Conservation (phyloP, 805 yeast species). For the Candida taoyuanica region DNA sequence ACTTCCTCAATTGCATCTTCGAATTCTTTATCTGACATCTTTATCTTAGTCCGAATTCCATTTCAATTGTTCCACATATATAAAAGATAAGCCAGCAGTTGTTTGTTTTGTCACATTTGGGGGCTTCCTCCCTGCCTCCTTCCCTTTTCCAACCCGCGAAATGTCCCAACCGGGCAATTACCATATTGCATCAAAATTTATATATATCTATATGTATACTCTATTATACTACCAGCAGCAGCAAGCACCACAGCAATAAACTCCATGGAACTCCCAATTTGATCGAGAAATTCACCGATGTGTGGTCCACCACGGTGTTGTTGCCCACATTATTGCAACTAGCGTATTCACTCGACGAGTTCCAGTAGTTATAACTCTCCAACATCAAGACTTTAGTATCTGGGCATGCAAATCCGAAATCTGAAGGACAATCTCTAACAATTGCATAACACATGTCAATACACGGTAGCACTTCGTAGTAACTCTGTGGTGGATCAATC, state of each 20-base stretch:
- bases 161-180: too few relatives aligned
- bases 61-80: background rate
- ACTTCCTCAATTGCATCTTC: constrained; percentile 15
- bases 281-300: too few relatives aligned
- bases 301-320: background rate
- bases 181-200: too few relatives aligned
- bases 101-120: too few relatives aligned
- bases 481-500: constrained; percentile 49
- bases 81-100: too few relatives aligned
- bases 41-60: too few relatives aligned
- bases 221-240: too few relatives aligned
- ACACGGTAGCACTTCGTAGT: constrained; percentile 86
- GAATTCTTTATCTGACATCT: constrained; percentile 13
- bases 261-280: too few relatives aligned
- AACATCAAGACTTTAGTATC: constrained; percentile 17
- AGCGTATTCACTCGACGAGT: constrained; percentile 19
- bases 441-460: constrained; percentile 72
- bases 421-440: constrained; percentile 79
- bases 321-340: constrained; percentile 42
- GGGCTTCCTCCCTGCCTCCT: too few relatives aligned
- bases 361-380: constrained; percentile 29
- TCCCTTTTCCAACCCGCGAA: too few relatives aligned
- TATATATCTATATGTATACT: too few relatives aligned
- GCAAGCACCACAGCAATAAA: too few relatives aligned
- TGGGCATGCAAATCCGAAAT: constrained; percentile 76